phyloP scores from a whole-genome alignment of 2,329 filamentous ascomycete genomes.

The Stemphylium lycopersici region DNA sequence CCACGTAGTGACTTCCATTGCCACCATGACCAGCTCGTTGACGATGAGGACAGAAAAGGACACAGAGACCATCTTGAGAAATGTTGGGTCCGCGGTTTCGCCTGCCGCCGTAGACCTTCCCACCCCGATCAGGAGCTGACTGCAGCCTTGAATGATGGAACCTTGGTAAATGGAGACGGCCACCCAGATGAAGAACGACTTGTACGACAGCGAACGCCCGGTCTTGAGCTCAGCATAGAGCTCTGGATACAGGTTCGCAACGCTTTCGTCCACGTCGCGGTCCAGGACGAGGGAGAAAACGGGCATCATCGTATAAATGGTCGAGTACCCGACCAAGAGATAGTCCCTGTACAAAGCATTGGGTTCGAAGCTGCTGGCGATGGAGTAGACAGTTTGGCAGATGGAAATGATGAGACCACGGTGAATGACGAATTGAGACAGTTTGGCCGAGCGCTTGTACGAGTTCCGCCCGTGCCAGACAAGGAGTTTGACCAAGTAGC shows the following conservation, averaged over 20 bases:
- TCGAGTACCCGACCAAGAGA: conserved; percentile 96
- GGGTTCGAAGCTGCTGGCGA: conserved; percentile 89
- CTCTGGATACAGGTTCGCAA: conserved; percentile 95
- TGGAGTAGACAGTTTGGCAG: conserved; percentile 97
- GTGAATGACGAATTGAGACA: conserved; percentile 98
- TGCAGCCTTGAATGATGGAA: conserved; percentile 91
- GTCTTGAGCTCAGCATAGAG: conserved; percentile 96
- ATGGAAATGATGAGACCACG: conserved; percentile 93
- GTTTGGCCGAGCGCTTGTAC: conserved; percentile 94
- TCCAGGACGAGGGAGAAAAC: conserved; percentile 94
- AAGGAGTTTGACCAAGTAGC: conserved; percentile 92
- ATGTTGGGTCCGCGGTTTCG: conserved; percentile 13
- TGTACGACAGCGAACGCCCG: conserved; percentile 84
- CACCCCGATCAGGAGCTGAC: conserved; percentile 83
- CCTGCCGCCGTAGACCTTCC: conserved; percentile 16
- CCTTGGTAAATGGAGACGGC: conserved; percentile 95
- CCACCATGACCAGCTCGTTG: conserved; percentile 97
- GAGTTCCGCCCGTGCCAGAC: conserved; percentile 98
- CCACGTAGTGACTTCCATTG: conserved; percentile 96
- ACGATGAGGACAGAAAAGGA: conserved; percentile 90
- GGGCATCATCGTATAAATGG: conserved; percentile 90
- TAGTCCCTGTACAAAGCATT: conserved; percentile 93
- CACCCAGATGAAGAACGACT: conserved; percentile 97
- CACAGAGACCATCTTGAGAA: conserved; percentile 77
- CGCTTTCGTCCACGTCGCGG: conserved; percentile 89